These are phyloP conservation scores for Micractinium sp. DNA, from an alignment of 139 green algal genomes.

Conservation along the genomic window DNA sequence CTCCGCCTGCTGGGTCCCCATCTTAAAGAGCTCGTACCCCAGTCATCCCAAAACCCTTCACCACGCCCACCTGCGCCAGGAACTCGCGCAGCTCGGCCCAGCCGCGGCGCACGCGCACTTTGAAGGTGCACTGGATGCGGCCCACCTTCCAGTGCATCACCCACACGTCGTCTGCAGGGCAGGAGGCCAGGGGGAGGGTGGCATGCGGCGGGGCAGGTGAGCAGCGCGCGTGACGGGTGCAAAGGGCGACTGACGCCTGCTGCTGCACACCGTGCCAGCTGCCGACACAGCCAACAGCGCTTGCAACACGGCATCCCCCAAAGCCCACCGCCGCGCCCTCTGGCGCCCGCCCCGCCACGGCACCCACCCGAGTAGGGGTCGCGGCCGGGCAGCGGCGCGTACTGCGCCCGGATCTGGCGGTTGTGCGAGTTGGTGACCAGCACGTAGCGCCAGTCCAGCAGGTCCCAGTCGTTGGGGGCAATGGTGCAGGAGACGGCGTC, in stretches of 20 bases:
- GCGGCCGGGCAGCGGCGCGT: slow-evolving; percentile 31
- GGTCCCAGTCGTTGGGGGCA: slow-evolving; percentile 22
- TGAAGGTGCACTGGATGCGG: slow-evolving; percentile 43
- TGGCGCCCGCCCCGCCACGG: background rate
- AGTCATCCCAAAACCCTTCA: background rate
- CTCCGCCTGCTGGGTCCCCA: too few relatives aligned
- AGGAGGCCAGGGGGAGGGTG: background rate
- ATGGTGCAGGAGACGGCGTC: slow-evolving; percentile 34
- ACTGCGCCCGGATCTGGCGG: slow-evolving; percentile 30
- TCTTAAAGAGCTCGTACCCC: too few relatives aligned
- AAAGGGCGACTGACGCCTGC: background rate
- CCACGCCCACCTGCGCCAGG: slow-evolving; percentile 22
- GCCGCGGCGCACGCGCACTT: slow-evolving; percentile 44
- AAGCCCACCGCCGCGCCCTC: background rate
- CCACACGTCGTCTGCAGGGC: slow-evolving; percentile 12
- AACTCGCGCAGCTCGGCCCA: slow-evolving; percentile 41
- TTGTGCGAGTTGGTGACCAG: slow-evolving; percentile 32
- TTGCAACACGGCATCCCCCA: background rate
- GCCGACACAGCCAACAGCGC: too few relatives aligned
- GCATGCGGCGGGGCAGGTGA: background rate
- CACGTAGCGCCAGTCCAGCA: slow-evolving; percentile 42
- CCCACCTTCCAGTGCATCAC: slow-evolving; percentile 47
- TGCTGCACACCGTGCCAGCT: background rate
- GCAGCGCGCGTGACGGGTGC: too few relatives aligned
- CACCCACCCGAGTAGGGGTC: slow-evolving; percentile 26